Evolutionary conservation across 169 alveolate genomes (phyloP).

Genomic region (Cryptosporidium canis): DNA sequence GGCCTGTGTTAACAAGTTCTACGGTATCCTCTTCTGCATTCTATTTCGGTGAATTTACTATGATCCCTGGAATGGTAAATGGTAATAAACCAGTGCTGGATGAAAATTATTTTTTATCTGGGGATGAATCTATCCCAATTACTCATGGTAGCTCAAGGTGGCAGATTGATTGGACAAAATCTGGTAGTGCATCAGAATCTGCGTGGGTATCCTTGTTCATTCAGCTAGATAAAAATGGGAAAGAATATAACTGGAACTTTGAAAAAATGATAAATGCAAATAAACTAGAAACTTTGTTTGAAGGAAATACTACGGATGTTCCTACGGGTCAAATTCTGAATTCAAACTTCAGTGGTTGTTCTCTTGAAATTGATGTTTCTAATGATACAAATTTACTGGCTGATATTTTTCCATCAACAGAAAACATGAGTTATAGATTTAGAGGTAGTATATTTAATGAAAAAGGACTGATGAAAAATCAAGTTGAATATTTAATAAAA

Average conservation of each 20-base stretch:
- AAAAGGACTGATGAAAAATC: neutral
- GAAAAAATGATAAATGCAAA: neutral
- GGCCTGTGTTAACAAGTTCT: neutral
- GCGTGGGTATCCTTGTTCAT: constrained; percentile 53
- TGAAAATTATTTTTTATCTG: neutral
- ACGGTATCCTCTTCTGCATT: constrained; percentile 11
- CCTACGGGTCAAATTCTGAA: neutral
- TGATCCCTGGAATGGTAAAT: neutral
- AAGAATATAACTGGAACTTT: constrained; percentile 6
- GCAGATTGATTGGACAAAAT: constrained; percentile 69
- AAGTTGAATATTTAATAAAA: neutral
- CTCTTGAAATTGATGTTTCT: constrained; percentile 10
- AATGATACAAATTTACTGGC: neutral
- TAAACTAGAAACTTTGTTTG: neutral
- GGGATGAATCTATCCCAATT: neutral
- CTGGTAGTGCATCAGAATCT: constrained; percentile 3
- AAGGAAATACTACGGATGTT: neutral
- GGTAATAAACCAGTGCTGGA: neutral
- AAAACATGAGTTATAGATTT: neutral
- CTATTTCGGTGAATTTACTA: constrained; percentile 56
- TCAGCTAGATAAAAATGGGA: neutral
- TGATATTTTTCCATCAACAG: constrained; percentile 13
- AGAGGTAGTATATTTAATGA: constrained; percentile 40
- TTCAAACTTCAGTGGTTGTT: neutral
- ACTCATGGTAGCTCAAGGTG: constrained; percentile 48